A percentile compares a stretch with the other conserved stretches of the same genome.
These are phyloP conservation scores for Luffa aegyptiaca DNA, from an alignment of 306 rosid genomes.

Conservation along the genomic window DNA sequence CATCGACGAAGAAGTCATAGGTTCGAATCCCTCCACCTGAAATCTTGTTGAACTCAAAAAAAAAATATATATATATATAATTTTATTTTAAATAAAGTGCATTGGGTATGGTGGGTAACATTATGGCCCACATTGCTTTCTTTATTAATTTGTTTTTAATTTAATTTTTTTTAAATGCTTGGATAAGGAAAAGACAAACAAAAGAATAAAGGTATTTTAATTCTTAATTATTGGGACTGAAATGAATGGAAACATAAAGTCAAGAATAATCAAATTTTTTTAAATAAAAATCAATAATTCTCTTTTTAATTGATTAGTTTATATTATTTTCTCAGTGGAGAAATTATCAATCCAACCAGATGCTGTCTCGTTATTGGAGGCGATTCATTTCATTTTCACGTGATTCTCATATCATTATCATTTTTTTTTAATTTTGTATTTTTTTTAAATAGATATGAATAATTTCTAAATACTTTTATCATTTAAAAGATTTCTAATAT, in stretches of 20 bases:
- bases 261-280: background rate
- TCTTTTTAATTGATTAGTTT: background rate
- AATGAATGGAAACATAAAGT: constrained; percentile 6
- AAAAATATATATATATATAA: background rate
- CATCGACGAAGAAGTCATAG: too few species aligned
- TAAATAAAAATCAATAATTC: background rate
- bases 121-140: background rate
- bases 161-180: background rate
- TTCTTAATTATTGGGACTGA: constrained; percentile 12
- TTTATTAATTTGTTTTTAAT: background rate
- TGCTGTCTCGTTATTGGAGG: constrained; percentile 6
- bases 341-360: constrained; percentile 7
- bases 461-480: too few species aligned
- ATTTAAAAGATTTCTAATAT: too few species aligned
- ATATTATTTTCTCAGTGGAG: background rate
- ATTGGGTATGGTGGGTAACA: constrained; percentile 7
- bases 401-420: background rate
- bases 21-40: too few species aligned
- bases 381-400: background rate
- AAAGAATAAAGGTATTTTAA: background rate
- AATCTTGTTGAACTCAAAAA: too few species aligned
- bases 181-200: constrained; percentile 9
- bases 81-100: background rate
- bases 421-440: too few species aligned
- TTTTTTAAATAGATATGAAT: background rate